Evolutionary conservation across 805 yeast species (phyloP).

Genomic region (Schizosaccharomyces japonicus): DNA sequence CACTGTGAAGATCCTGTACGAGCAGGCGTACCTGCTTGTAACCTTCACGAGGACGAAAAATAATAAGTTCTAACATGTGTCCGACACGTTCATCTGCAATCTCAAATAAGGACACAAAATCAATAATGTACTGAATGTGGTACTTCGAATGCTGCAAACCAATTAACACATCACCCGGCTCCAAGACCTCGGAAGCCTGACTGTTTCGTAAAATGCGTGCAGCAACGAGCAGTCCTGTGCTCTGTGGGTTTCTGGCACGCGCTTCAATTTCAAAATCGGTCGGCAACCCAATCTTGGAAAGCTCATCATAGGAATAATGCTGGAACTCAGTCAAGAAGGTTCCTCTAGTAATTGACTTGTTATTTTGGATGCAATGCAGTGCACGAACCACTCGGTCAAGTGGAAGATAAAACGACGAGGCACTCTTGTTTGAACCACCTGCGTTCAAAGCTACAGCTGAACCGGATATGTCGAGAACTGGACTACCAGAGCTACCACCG

Average conservation of each 20-base stretch:
- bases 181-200: slow-evolving; percentile 47
- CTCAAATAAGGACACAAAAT: slow-evolving; percentile 54
- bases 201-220: slow-evolving; percentile 64
- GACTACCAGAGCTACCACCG: slow-evolving; percentile 90
- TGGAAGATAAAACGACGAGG: slow-evolving; percentile 81
- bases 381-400: slow-evolving; percentile 67
- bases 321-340: slow-evolving; percentile 81
- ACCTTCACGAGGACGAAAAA: slow-evolving; percentile 56
- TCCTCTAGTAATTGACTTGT: slow-evolving; percentile 51
- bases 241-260: slow-evolving; percentile 42
- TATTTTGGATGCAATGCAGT: slow-evolving; percentile 40
- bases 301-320: slow-evolving; percentile 61
- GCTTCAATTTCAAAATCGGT: slow-evolving; percentile 46
- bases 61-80: slow-evolving; percentile 26
- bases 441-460: slow-evolving; percentile 80
- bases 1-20: slow-evolving; percentile 55
- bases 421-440: slow-evolving; percentile 76
- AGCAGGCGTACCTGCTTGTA: slow-evolving; percentile 22
- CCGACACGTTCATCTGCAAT: slow-evolving; percentile 54
- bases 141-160: slow-evolving; percentile 29
- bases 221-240: slow-evolving; percentile 64
- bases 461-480: slow-evolving; percentile 74
- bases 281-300: slow-evolving; percentile 65
- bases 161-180: slow-evolving; percentile 68
- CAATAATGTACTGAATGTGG: slow-evolving; percentile 1